Evolutionary conservation across 2,329 filamentous ascomycete species (phyloP).

Genomic region (Ophiostoma pallidulum): DNA sequence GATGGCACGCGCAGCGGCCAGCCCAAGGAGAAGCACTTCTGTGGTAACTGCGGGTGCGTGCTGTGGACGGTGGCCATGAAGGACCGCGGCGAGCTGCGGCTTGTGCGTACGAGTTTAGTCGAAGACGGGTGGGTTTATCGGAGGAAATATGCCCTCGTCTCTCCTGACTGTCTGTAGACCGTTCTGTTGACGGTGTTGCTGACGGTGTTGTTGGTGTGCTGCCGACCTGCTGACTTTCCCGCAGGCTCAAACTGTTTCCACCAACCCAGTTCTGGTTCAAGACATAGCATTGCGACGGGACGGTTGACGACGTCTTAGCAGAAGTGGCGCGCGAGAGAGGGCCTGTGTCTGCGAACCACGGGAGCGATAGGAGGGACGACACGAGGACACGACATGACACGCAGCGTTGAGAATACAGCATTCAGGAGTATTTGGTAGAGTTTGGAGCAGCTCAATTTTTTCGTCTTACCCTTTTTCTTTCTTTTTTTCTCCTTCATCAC

Average conservation of each 20-base stretch:
- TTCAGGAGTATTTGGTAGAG: neutral
- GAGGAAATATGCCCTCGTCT: too few relatives aligned
- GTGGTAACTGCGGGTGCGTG: conserved; percentile 17
- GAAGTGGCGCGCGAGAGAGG: too few relatives aligned
- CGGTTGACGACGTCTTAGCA: too few relatives aligned
- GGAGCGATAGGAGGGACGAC: neutral
- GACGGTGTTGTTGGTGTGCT: too few relatives aligned
- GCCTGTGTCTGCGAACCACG: neutral
- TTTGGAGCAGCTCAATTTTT: neutral
- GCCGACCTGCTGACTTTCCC: too few relatives aligned
- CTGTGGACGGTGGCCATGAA: conserved; percentile 17
- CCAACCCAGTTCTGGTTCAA: conserved; percentile 14
- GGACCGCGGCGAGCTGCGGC: conserved; percentile 14
- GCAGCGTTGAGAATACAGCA: neutral
- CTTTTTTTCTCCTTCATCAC: neutral
- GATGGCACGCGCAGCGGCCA: conserved; percentile 16
- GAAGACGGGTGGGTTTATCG: conserved; percentile 15
- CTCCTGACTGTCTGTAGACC: too few relatives aligned
- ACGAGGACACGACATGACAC: neutral
- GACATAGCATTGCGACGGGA: neutral
- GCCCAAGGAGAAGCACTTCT: conserved; percentile 19
- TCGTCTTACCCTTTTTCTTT: neutral
- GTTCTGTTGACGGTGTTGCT: too few relatives aligned
- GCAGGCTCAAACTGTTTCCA: conserved; percentile 12
- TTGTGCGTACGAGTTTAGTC: conserved; percentile 17